A percentile compares a stretch with the other conserved stretches of the same genome.
Conservation (phyloP, 2,329 filamentous ascomycete genomes). For the Penicillium sp. region DNA sequence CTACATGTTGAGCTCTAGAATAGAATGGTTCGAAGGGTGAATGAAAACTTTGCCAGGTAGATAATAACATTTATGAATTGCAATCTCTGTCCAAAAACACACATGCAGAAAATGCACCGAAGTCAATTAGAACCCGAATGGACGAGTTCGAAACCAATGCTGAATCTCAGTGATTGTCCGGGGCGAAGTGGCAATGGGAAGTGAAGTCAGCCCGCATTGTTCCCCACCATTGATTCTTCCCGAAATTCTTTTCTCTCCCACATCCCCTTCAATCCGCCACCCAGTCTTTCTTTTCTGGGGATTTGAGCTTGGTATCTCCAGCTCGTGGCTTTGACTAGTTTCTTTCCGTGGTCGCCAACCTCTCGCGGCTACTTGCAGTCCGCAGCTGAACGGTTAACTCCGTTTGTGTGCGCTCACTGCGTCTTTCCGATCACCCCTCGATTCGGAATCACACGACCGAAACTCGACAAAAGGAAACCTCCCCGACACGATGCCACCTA, state of each 20-base stretch:
- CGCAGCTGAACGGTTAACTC: constrained; percentile 26
- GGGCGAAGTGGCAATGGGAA: constrained; percentile 9
- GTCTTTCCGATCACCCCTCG: constrained; percentile 14
- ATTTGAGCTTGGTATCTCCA: constrained; percentile 9
- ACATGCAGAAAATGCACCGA: too few relatives aligned
- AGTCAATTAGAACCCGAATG: too few relatives aligned
- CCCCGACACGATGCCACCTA: constrained; percentile 66
- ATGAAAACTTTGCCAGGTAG: too few relatives aligned
- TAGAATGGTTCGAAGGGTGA: too few relatives aligned
- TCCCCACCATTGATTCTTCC: constrained; percentile 24
- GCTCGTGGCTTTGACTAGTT: constrained; percentile 7
- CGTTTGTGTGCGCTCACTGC: constrained; percentile 25
- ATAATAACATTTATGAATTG: too few relatives aligned
- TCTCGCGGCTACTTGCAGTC: constrained; percentile 4
- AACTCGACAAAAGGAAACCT: constrained; percentile 1
- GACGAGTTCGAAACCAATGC: too few relatives aligned
- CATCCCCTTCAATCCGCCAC: constrained; percentile 16
- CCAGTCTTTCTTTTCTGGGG: constrained; percentile 20
- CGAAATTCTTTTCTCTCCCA: constrained; percentile 21
- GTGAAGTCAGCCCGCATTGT: constrained; percentile 18
- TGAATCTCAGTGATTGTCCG: too few relatives aligned
- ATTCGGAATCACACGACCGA: constrained; percentile 11
- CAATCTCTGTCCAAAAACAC: too few relatives aligned
- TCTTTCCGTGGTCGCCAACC: constrained; percentile 6
- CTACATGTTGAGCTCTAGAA: too few relatives aligned